phyloP scores from a whole-genome alignment of 225 moss, liverwort and hornwort species.

The Lunularia cruciata region DNA sequence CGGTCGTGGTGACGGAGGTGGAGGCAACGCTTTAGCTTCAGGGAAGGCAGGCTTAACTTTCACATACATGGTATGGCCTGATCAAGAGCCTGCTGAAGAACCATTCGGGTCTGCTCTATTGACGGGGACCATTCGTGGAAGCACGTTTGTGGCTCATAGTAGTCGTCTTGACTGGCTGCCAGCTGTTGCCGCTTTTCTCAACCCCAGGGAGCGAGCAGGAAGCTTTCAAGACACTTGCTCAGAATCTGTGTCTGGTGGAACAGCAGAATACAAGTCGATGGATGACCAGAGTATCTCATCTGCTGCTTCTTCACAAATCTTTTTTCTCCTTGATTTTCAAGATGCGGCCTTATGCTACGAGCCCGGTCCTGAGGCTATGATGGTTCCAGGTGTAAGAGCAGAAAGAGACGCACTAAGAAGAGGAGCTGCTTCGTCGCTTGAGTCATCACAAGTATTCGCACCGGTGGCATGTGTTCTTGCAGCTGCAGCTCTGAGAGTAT shows the following conservation, averaged over 20 bases:
- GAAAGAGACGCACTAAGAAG: slow-evolving; percentile 29
- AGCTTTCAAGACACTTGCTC: slow-evolving; percentile 19
- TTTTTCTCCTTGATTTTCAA: slow-evolving; percentile 80
- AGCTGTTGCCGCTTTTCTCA: slow-evolving; percentile 65
- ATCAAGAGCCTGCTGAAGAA: slow-evolving; percentile 72
- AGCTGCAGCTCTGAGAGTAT: slow-evolving; percentile 90
- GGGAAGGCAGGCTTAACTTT: slow-evolving; percentile 75
- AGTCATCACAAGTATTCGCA: slow-evolving; percentile 45
- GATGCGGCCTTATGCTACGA: slow-evolving; percentile 95
- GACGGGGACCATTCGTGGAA: slow-evolving; percentile 72
- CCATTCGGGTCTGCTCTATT: slow-evolving; percentile 67
- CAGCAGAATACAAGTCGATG: slow-evolving; percentile 22
- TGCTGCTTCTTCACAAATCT: slow-evolving; percentile 25
- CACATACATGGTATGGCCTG: slow-evolving; percentile 85
- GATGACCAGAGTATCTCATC: slow-evolving; percentile 31
- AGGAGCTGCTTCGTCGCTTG: slow-evolving; percentile 28
- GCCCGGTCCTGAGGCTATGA: slow-evolving; percentile 81
- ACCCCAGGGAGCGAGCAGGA: slow-evolving; percentile 39
- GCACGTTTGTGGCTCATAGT: slow-evolving; percentile 84
- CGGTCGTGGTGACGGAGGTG: slow-evolving; percentile 90
- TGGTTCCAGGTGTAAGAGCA: slow-evolving; percentile 52
- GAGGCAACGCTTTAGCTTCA: slow-evolving; percentile 88
- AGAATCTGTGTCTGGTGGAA: slow-evolving; percentile 25
- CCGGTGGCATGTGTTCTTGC: slow-evolving; percentile 96
- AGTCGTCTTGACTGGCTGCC: slow-evolving; percentile 85